These are phyloP conservation scores for Leavenworthia alabamica DNA, from an alignment of 345 rosid genomes.

Conservation along the genomic window DNA sequence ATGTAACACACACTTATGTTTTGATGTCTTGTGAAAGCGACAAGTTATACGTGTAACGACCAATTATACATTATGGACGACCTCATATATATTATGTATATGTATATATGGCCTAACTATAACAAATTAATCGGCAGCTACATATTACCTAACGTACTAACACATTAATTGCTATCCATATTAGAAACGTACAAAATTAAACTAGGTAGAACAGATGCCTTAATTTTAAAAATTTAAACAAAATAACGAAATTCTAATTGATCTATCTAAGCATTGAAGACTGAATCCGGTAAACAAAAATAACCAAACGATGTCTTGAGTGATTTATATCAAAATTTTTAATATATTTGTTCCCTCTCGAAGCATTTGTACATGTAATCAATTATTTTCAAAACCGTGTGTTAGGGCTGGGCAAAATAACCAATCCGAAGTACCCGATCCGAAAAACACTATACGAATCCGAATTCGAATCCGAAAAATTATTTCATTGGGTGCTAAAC, in stretches of 20 bases:
- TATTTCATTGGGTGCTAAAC: too few species aligned
- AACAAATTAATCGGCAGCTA: slow-evolving; percentile 1
- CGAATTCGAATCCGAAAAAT: too few species aligned
- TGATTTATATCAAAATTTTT: background rate
- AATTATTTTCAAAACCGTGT: background rate
- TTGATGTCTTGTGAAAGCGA: background rate
- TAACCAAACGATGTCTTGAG: background rate
- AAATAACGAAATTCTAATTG: background rate
- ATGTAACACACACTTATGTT: slow-evolving; percentile 15
- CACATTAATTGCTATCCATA: background rate
- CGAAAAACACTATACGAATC: too few species aligned
- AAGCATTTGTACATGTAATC: background rate
- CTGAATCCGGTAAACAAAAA: background rate
- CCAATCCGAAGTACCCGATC: too few species aligned
- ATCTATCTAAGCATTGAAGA: background rate
- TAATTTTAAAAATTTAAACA: background rate
- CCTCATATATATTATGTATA: too few species aligned
- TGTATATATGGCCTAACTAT: background rate
- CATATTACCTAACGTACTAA: slow-evolving; percentile 12
- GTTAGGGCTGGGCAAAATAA: too few species aligned
- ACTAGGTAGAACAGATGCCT: background rate
- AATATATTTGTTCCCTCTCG: background rate
- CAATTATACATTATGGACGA: background rate
- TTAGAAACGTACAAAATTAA: background rate
- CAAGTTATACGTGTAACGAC: slow-evolving; percentile 3